phyloP scores from a whole-genome alignment of 805 yeast genomes.

The Kurtzmaniella fragi region DNA sequence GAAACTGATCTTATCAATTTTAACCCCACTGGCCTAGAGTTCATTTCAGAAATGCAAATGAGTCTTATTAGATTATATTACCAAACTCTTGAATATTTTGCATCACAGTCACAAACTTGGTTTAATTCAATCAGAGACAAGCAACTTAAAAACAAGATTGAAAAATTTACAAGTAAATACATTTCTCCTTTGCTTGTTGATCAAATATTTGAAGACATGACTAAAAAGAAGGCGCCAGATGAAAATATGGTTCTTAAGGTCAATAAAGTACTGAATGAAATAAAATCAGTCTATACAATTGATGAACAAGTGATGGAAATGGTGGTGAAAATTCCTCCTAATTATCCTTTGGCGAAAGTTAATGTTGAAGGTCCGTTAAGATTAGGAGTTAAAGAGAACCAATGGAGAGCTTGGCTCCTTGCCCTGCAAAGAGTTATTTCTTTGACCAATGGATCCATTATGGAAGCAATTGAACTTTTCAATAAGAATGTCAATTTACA shows the following conservation, averaged over 20 bases:
- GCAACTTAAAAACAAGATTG: constrained; percentile 55
- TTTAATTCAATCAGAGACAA: constrained; percentile 64
- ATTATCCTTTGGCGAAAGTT: constrained; percentile 75
- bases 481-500: constrained; percentile 74
- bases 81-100: constrained; percentile 44
- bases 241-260: constrained; percentile 56
- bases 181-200: constrained; percentile 63
- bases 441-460: constrained; percentile 65
- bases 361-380: constrained; percentile 72
- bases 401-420: constrained; percentile 93
- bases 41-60: constrained; percentile 27
- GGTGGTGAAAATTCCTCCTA: constrained; percentile 63
- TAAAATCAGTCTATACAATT: constrained; percentile 66
- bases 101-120: constrained; percentile 63
- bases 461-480: constrained; percentile 64
- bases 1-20: neutral
- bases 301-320: constrained; percentile 88
- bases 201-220: constrained; percentile 51
- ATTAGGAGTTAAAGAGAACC: constrained; percentile 84
- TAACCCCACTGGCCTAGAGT: neutral
- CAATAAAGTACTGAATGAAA: constrained; percentile 57
- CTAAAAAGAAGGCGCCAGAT: constrained; percentile 24
- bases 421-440: constrained; percentile 83
- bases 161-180: constrained; percentile 52
- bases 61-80: constrained; percentile 49